Percentiles rank a stretch among this genome's conserved stretches.
Conservation (phyloP, 495 filamentous ascomycete species). For the Trypethelium eluteriae region DNA sequence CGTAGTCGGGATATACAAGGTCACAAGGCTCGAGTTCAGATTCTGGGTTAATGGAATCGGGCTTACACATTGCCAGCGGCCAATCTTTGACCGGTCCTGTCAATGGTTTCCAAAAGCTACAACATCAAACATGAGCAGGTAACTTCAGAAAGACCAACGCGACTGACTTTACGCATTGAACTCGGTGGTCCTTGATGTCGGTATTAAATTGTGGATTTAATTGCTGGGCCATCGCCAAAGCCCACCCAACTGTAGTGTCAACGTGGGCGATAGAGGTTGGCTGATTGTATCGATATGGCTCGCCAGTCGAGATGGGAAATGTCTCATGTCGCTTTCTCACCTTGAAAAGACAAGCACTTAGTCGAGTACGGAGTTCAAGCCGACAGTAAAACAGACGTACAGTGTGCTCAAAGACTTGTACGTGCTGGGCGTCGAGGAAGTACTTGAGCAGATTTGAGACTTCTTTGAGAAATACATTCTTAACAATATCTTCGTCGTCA, state of each 20-base stretch:
- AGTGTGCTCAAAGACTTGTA: conserved; percentile 15
- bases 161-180: conserved; percentile 12
- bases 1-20: conserved; percentile 13
- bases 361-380: not conserved
- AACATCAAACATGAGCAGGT: not conserved
- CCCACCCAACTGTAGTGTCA: conserved; percentile 14
- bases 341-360: not conserved
- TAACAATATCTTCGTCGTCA: conserved; percentile 13
- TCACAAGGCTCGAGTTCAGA: conserved; percentile 12
- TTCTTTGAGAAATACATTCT: conserved; percentile 7
- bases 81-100: conserved; percentile 12
- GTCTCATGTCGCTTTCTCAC: conserved; percentile 10
- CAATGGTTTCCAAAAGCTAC: conserved; percentile 10
- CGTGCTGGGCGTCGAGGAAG: conserved; percentile 10
- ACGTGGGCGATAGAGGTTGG: conserved; percentile 14
- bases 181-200: conserved; percentile 5
- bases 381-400: not conserved
- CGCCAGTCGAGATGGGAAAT: conserved; percentile 12
- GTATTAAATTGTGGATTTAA: not conserved
- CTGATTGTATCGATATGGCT: conserved; percentile 14
- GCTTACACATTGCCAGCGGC: conserved; percentile 12
- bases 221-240: conserved; percentile 10
- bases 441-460: not conserved
- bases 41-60: conserved; percentile 10
- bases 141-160: not conserved